Base-by-base conservation (phyloP, 75 land plant species). In the Ceratopteris richardii region DNA sequence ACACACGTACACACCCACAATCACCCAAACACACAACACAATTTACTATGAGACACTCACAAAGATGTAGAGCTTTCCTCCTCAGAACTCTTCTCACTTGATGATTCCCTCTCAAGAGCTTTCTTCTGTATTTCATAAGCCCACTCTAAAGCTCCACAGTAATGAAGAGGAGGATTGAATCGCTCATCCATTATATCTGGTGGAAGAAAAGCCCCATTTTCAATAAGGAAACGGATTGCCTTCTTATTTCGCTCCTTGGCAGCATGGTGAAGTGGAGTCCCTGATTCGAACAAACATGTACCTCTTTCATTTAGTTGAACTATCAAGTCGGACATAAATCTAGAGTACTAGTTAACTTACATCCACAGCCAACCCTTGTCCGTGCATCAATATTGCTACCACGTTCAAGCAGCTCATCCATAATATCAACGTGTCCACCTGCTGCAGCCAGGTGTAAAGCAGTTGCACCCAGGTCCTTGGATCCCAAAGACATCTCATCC, bases 161-260 rank as follows among this genome's bases (percentile, higher is more conserved):
- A 93, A 58, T 93, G 98, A 18, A 93, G 82, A 7, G 89, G 90
- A n/a, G 98, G 98, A 61, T 93, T 93, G 70, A 93, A 93, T 26
- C 98, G 82, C 19, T 55, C 66, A 57, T 93, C 98, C 26, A 67
- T 56, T 29, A 93, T 85, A 67, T 93, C 85, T 13, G 69, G 78
- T 0, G 98, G 85, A 57, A 93, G 54, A 67, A 93, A 93, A 26
- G 98, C 98, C 3, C 98, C 98, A 63, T 93, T 93, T 61, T 85
- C 84, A 22, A 93, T 54, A 25, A 93, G 73, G 62, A 88, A 93
- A 51, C 81, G 86, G 10, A 93, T 66, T 2, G 98, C 98, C 46
- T 78, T 71, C 73, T 56, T 93, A 40, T 82, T 82, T 40, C 78
- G 60, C 59, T 80, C 87, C 63, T 88, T 93, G 25, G 98, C 95